phyloP scores from a whole-genome alignment of 2,329 filamentous ascomycete genomes.

The Diaporthe sp. region DNA sequence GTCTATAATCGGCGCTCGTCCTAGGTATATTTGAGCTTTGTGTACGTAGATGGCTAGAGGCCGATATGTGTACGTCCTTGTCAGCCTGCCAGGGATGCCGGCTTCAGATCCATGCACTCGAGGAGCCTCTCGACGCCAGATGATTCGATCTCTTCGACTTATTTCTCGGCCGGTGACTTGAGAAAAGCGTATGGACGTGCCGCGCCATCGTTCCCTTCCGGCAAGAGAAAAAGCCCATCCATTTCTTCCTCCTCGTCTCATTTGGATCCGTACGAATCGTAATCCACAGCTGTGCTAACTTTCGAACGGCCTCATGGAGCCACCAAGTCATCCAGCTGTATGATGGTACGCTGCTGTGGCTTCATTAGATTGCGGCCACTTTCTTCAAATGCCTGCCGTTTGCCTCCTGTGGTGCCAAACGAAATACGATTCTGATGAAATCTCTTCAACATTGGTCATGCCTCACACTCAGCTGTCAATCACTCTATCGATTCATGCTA shows the following conservation, averaged over 20 bases:
- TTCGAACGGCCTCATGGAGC: background rate
- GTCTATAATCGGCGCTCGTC: background rate
- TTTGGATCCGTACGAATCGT: background rate
- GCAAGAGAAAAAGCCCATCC: background rate
- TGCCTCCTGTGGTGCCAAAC: background rate
- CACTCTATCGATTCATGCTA: background rate
- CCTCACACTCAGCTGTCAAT: background rate
- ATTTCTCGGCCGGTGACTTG: background rate
- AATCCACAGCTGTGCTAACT: background rate
- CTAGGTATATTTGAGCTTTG: background rate
- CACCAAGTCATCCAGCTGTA: background rate
- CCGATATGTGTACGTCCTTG: background rate
- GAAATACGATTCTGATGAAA: background rate
- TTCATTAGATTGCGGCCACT: slow-evolving; percentile 3
- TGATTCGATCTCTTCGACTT: background rate
- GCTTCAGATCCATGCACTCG: background rate
- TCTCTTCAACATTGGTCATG: background rate
- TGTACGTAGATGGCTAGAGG: background rate
- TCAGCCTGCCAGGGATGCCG: background rate
- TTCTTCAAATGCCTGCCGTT: background rate
- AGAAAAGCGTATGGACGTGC: background rate
- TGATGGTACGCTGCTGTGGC: slow-evolving; percentile 5
- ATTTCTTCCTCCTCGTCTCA: background rate
- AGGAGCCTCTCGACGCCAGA: background rate
- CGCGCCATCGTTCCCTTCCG: background rate